Evolutionary conservation across 345 rosid genomes (phyloP).

Genomic region (Lenwebbia sp.): DNA sequence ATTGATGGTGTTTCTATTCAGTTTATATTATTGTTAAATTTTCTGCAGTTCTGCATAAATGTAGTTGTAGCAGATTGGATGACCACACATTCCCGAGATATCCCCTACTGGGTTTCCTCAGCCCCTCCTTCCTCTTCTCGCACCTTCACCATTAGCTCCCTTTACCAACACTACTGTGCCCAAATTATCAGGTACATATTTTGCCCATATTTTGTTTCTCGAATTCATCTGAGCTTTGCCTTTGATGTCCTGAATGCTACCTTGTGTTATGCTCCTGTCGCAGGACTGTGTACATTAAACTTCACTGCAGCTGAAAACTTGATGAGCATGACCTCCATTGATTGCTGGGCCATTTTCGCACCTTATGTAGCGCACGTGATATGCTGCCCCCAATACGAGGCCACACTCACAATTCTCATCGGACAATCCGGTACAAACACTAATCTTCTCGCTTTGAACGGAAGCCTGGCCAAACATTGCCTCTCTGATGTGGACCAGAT

Average conservation of each 20-base stretch:
- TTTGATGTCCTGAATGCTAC: not conserved
- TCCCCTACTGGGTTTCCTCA: constrained; percentile 65
- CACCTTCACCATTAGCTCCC: constrained; percentile 84
- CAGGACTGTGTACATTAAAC: constrained; percentile 69
- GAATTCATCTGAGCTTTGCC: not conserved
- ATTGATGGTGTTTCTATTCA: not conserved
- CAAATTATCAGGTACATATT: constrained; percentile 58
- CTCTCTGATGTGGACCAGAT: constrained; percentile 75
- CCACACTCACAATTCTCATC: constrained; percentile 57
- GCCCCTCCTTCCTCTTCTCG: constrained; percentile 85
- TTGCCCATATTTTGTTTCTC: not conserved
- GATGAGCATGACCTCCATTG: constrained; percentile 69
- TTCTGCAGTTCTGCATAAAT: constrained; percentile 42
- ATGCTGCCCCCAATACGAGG: constrained; percentile 93
- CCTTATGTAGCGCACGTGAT: constrained; percentile 79
- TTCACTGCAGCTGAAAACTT: constrained; percentile 60
- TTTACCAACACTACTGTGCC: constrained; percentile 62
- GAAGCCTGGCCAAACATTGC: constrained; percentile 56
- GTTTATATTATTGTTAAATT: not conserved
- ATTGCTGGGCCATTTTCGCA: constrained; percentile 73
- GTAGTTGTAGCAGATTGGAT: constrained; percentile 11
- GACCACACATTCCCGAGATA: constrained; percentile 38
- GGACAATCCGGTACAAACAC: constrained; percentile 69
- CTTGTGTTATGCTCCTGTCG: not conserved
- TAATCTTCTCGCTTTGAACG: constrained; percentile 56